Percentiles rank a stretch among this genome's conserved stretches.
phyloP scores from a whole-genome alignment of 352 stramenopile species.

The Phytophthora podocarpi region DNA sequence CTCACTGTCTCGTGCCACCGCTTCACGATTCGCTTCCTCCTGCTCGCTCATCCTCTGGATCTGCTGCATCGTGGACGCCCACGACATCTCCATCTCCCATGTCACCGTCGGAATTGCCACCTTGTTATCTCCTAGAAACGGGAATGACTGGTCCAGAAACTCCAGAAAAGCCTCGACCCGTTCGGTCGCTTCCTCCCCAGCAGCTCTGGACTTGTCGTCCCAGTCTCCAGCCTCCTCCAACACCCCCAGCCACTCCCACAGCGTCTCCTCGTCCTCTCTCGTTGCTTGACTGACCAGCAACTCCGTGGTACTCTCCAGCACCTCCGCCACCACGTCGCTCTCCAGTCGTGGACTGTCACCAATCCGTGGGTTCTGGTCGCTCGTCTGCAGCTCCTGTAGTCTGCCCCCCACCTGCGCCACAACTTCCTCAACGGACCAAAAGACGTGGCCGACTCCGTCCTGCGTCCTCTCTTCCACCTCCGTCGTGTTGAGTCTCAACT shows the following conservation, averaged over 20 bases:
- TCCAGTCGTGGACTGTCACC: constrained; percentile 27
- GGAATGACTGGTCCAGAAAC: constrained; percentile 32
- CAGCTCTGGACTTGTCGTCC: constrained; percentile 2
- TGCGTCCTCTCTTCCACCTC: background rate
- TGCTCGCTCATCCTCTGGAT: constrained; percentile 34
- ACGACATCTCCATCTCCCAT: too few relatives aligned
- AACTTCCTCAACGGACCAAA: constrained; percentile 2
- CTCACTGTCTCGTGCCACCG: constrained; percentile 37
- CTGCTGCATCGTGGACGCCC: constrained; percentile 22
- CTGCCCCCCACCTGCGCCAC: constrained; percentile 24
- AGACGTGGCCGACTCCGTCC: background rate
- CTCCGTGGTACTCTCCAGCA: constrained; percentile 60
- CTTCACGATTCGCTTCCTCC: constrained; percentile 40
- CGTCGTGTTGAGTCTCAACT: constrained; percentile 21
- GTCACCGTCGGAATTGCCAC: constrained; percentile 2
- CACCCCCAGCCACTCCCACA: constrained; percentile 49
- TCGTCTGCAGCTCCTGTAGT: constrained; percentile 30
- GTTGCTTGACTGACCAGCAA: constrained; percentile 49
- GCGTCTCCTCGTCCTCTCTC: constrained; percentile 17
- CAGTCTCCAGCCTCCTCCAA: constrained; percentile 21
- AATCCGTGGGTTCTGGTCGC: constrained; percentile 12
- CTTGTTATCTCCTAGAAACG: background rate
- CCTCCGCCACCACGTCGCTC: constrained; percentile 37
- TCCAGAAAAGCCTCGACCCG: constrained; percentile 38
- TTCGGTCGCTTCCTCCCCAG: constrained; percentile 15